A percentile compares a stretch with the other conserved stretches of the same genome.
Conservation (phyloP, 495 filamentous ascomycete genomes). For the Penicillium dipodomyicola region DNA sequence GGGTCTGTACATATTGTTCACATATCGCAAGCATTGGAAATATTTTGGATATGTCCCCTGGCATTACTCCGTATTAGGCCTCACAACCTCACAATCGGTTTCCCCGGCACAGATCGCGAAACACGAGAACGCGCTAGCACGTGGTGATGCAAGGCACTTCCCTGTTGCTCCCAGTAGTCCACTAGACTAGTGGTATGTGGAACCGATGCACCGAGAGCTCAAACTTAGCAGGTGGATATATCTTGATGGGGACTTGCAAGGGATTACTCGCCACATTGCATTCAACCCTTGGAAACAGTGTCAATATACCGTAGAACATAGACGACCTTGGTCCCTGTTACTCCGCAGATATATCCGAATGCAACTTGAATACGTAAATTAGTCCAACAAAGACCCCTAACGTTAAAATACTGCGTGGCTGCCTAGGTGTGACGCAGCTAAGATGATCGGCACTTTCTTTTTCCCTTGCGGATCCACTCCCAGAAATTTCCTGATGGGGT, state of each 20-base stretch:
- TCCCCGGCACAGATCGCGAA: constrained; percentile 1
- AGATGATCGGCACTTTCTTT: background rate
- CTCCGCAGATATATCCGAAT: background rate
- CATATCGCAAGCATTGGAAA: background rate
- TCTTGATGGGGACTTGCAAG: constrained; percentile 2
- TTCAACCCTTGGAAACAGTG: background rate
- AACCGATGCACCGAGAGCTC: constrained; percentile 5
- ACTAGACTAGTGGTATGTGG: constrained; percentile 5
- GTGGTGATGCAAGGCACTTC: constrained; percentile 6
- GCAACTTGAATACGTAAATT: background rate
- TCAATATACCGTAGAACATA: background rate
- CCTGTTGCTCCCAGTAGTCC: background rate
- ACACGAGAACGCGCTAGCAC: constrained; percentile 14
- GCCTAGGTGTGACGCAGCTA: background rate
- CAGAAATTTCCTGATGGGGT: constrained; percentile 17
- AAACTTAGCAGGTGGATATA: constrained; percentile 19
- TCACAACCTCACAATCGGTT: background rate
- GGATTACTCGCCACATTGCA: constrained; percentile 12
- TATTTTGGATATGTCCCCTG: background rate
- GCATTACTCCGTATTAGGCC: background rate
- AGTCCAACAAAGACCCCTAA: background rate
- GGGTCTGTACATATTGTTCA: constrained; percentile 8
- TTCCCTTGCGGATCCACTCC: constrained; percentile 10
- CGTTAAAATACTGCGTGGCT: background rate
- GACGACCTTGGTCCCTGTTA: background rate